These are phyloP conservation scores for Tetrahymena borealis DNA, from an alignment of 73 alveolate genomes.

Conservation along the genomic window DNA sequence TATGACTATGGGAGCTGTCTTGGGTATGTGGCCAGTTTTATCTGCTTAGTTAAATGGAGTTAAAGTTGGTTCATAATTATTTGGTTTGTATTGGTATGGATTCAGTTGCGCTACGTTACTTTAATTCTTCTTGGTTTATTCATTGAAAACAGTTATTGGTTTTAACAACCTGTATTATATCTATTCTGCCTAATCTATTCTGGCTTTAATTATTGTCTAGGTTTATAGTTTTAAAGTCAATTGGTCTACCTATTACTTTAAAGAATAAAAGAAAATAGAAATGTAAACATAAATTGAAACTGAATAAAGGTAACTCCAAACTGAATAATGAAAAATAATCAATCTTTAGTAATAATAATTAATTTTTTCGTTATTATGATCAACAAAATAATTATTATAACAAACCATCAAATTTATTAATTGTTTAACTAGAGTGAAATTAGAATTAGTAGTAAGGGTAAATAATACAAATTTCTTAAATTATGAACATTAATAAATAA, in stretches of 20 bases:
- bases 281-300: background rate
- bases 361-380: too few species aligned
- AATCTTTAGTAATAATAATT: too few species aligned
- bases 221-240: background rate
- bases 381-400: too few species aligned
- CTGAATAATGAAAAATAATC: too few species aligned
- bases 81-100: background rate
- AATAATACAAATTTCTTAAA: too few species aligned
- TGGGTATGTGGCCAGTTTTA: background rate
- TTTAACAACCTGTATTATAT: background rate
- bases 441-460: too few species aligned
- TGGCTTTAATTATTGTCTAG: background rate
- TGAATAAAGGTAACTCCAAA: too few species aligned
- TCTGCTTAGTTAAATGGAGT: background rate
- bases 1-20: background rate
- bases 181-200: background rate
- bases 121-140: background rate
- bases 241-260: background rate
- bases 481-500: too few species aligned
- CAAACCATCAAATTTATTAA: too few species aligned
- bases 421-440: too few species aligned
- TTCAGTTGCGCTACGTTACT: background rate
- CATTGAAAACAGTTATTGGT: background rate
- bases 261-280: background rate
- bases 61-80: background rate